These are phyloP conservation scores for Amaranthus tricolor DNA, from an alignment of 179 eudicot species.

Conservation along the genomic window DNA sequence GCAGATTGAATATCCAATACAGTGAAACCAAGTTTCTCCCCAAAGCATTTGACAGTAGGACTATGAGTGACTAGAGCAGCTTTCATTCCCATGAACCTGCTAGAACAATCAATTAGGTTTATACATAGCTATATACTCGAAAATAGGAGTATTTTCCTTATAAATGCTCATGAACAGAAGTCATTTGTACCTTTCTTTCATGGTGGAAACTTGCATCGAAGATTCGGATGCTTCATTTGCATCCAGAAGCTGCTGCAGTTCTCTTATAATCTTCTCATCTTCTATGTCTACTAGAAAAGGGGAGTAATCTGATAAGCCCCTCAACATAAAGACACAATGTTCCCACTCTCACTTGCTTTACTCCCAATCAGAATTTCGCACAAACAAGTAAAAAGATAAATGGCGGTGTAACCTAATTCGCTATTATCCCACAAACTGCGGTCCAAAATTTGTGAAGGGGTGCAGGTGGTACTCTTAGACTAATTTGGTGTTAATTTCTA, in stretches of 20 bases:
- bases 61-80: conserved; percentile 62
- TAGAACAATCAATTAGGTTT: conserved; percentile 16
- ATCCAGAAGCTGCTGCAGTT: conserved; percentile 72
- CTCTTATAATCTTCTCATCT: conserved; percentile 60
- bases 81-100: conserved; percentile 94
- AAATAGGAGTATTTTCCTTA: neutral
- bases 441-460: neutral
- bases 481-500: no score
- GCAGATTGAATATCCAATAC: conserved; percentile 24
- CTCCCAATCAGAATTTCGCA: neutral
- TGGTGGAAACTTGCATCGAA: conserved; percentile 35
- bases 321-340: neutral
- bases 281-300: conserved; percentile 44
- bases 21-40: conserved; percentile 62
- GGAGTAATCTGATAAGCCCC: neutral
- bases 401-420: neutral
- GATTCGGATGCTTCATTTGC: conserved; percentile 47
- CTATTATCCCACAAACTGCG: neutral
- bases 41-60: conserved; percentile 46
- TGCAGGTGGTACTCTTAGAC: neutral
- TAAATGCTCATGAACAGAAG: neutral
- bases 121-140: neutral
- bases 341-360: neutral
- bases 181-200: conserved; percentile 60
- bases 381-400: no score